Evolutionary conservation across 176 grass and related monocot genomes (phyloP), one percentile per base, ranked within the genome.

Genomic region (Tillandsia fasciculata): DNA sequence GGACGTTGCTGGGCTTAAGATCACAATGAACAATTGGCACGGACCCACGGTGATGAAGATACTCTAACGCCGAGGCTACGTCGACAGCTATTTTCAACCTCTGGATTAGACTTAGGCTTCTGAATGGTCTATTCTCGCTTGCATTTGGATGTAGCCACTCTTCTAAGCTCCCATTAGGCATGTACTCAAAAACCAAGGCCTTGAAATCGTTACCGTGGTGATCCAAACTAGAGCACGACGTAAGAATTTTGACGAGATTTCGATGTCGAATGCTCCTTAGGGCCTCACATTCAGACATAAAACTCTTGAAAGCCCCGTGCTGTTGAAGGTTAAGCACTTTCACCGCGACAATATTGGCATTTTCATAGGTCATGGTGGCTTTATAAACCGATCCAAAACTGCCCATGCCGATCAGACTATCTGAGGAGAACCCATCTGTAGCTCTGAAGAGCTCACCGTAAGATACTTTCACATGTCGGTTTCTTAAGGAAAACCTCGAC

Each of bases 21-120:
- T 42, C 83, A 67, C 80, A 91, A 26, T 91, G 88, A 71, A 87
- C 50, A 64, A 91, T 18, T 6, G 83, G 80, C 0, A 47, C 17
- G 24, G n/a, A 15, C 58, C 74, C 50, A 17, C 81, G 77, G 49
- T 78, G 71, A 26, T 91, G 88, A 72, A 91, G 84, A 72, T 87
- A 90, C 24, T 86, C 72, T 68, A 83, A 42, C 18, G 87, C 83
- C 15, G 67, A 22, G 6, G 83, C 87, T 7, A 86, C 50, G 33
- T 90, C 80, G 51, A 86, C 2, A 4, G 72, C 76, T 52, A 80
- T 74, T 49, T 83, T 84, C 9, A 87, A 47, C 17, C 78, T 70
- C 68, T 81, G 77, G 18, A 70, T 51, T 12, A 91, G 53, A 48
- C 26, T 72, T 29, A 91, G 13, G 11, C 12, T 49, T 65, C 53